Evolutionary conservation across 352 stramenopile genomes (phyloP).

Genomic region (Globisporangium uncinulatum): DNA sequence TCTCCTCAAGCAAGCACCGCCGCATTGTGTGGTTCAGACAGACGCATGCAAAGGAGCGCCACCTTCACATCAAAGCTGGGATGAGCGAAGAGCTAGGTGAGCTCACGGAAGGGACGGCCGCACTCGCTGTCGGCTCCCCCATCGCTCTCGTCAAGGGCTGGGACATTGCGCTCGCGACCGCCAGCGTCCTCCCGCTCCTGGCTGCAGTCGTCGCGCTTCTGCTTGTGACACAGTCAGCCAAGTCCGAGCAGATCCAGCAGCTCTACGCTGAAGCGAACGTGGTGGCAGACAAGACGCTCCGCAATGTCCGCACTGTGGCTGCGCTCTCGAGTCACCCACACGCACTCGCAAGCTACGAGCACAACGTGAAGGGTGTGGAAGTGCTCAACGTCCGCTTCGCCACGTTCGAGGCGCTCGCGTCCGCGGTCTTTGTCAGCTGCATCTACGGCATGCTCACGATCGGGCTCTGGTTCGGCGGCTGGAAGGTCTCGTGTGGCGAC

Average conservation of each 20-base stretch:
- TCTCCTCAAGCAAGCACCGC: too few species aligned
- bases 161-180: conserved; percentile 26
- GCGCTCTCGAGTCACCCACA: conserved; percentile 16
- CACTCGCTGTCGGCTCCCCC: conserved; percentile 5
- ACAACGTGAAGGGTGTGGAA: conserved; percentile 7
- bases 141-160: conserved; percentile 24
- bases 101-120: background rate
- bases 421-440: conserved; percentile 21
- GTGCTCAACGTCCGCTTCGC: conserved; percentile 5
- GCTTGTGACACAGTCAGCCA: conserved; percentile 10
- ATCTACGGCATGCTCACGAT: conserved; percentile 43
- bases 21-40: too few species aligned
- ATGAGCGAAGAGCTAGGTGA: conserved; percentile 18
- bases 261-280: conserved; percentile 22
- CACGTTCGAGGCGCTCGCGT: conserved; percentile 12
- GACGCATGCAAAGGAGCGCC: too few species aligned
- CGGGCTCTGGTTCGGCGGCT: conserved; percentile 48
- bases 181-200: conserved; percentile 19
- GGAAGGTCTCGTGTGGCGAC: conserved; percentile 24
- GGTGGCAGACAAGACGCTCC: conserved; percentile 25
- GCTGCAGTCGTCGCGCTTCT: conserved; percentile 6
- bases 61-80: conserved; percentile 26
- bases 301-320: conserved; percentile 19
- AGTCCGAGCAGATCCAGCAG: conserved; percentile 10
- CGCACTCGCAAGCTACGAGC: conserved; percentile 13